phyloP scores from a whole-genome alignment of 805 yeast species.

The Candida boidinii region DNA sequence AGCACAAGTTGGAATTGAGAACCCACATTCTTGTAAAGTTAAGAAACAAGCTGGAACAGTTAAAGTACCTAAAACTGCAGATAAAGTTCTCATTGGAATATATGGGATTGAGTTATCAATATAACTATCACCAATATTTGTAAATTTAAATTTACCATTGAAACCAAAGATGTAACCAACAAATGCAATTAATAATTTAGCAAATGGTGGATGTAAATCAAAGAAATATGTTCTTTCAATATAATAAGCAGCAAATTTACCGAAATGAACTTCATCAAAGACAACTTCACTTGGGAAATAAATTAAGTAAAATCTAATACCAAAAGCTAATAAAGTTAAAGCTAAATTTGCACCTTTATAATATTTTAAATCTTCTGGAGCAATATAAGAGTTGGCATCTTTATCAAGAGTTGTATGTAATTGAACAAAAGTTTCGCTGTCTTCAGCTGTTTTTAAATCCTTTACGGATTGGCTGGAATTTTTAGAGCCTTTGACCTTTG shows the following conservation, averaged over 20 bases:
- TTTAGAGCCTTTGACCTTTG: neutral
- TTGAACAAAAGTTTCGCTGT: too few relatives aligned
- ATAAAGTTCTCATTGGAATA: slow-evolving; percentile 68
- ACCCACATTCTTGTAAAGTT: slow-evolving; percentile 80
- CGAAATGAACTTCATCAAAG: slow-evolving; percentile 83
- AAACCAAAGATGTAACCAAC: slow-evolving; percentile 87
- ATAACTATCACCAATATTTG: slow-evolving; percentile 79
- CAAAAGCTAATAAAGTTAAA: slow-evolving; percentile 35
- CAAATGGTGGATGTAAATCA: slow-evolving; percentile 98
- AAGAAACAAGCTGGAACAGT: slow-evolving; percentile 79
- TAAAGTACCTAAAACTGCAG: slow-evolving; percentile 73
- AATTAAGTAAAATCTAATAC: slow-evolving; percentile 52
- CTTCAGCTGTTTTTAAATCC: too few relatives aligned
- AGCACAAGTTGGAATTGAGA: slow-evolving; percentile 70
- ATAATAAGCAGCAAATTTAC: slow-evolving; percentile 79
- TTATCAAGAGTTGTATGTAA: too few relatives aligned
- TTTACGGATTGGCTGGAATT: too few relatives aligned
- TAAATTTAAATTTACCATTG: slow-evolving; percentile 88
- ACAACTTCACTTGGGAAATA: slow-evolving; percentile 68
- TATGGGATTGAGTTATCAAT: slow-evolving; percentile 77
- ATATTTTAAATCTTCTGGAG: slow-evolving; percentile 18
- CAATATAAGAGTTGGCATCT: slow-evolving; percentile 15
- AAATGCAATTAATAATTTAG: slow-evolving; percentile 82
- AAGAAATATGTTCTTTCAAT: slow-evolving; percentile 86
- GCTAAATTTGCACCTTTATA: slow-evolving; percentile 25